Evolutionary conservation across 768 basidiomycete genomes (phyloP), one percentile per base, ranked within the genome.

Genomic region (Tricholoma matsutake): DNA sequence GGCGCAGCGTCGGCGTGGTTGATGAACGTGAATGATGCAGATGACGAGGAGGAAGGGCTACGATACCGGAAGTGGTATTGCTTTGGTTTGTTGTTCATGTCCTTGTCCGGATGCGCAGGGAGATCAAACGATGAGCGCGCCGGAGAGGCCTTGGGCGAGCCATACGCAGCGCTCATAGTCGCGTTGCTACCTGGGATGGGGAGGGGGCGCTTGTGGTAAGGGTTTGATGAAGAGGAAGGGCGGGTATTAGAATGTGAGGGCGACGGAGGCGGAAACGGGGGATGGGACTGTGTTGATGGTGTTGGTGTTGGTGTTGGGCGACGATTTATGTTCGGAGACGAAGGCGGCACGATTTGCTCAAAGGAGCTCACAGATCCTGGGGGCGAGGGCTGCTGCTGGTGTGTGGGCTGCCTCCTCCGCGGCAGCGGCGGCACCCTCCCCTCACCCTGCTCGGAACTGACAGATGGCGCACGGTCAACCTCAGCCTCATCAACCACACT

Each of bases 271-370:
- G 47, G 47, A 22, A 49, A 10, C 5, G 13, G 22, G 25, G 47
- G 25, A 0, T 49, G 47, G 22, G 14, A 28, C 11, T 10, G 25
- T 6, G 47, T 25, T 14, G 25, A 11, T 28, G 25, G 25, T 28
- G 47, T 28, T 13, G 37, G 37, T 7, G 7, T 34, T 34, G 32
- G 32, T 7, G n/a, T 39, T 6, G 4, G 18, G 22, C 6, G 25
- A 14, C 13, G 47, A 28, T 2, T 28, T 16, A 13, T 8, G 25
- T 25, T 28, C 47, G 25, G 4, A 28, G 47, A 14, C 4, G 25
- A 31, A 11, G 56, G 79, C 3, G 81, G 61, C 0, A 81, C 80
- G 6, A 83, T 78, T 56, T 81, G 78, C 64, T 81, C 80, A 41
- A 81, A 69, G 0, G 81, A 82, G 64, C 71, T 78, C 5, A 73